Evolutionary conservation across 1,284 basidiomycete genomes (phyloP).

Genomic region (Boletus sp.): DNA sequence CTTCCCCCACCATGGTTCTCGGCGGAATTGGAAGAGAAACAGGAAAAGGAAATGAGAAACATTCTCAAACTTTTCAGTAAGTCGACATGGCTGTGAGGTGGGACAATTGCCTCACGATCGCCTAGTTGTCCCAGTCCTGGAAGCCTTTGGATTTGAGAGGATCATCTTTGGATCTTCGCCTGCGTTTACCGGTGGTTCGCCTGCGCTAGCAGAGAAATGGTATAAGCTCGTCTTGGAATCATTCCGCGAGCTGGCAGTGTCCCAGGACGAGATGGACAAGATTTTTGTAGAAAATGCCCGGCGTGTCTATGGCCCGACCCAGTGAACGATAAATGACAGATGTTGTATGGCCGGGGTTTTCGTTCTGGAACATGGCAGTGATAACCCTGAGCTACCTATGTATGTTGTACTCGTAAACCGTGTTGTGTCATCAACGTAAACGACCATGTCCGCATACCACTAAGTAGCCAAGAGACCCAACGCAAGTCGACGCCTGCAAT

Average conservation of each 20-base stretch:
- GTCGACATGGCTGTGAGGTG: slow-evolving; percentile 34
- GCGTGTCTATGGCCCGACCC: slow-evolving; percentile 48
- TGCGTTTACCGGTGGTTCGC: slow-evolving; percentile 45
- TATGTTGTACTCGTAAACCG: too few relatives aligned
- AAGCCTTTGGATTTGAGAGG: slow-evolving; percentile 58
- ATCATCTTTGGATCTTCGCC: slow-evolving; percentile 60
- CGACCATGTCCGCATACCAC: too few relatives aligned
- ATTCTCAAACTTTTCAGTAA: slow-evolving; percentile 86
- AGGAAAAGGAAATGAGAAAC: slow-evolving; percentile 62
- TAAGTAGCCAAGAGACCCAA: too few relatives aligned
- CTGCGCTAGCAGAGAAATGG: slow-evolving; percentile 63
- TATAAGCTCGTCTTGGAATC: slow-evolving; percentile 77
- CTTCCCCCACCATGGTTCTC: slow-evolving; percentile 70
- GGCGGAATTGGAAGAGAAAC: slow-evolving; percentile 36
- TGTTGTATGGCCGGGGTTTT: not conserved
- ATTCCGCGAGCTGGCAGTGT: slow-evolving; percentile 78
- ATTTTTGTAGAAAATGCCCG: slow-evolving; percentile 68
- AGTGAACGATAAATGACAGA: not conserved
- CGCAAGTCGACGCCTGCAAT: too few relatives aligned
- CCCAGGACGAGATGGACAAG: slow-evolving; percentile 71
- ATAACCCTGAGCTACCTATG: too few relatives aligned
- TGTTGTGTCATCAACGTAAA: too few relatives aligned
- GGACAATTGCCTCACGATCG: slow-evolving; percentile 2
- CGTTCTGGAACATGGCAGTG: too few relatives aligned
- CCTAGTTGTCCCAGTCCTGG: slow-evolving; percentile 72